phyloP scores from a whole-genome alignment of 257 asterid species.

The Petrea volubilis region DNA sequence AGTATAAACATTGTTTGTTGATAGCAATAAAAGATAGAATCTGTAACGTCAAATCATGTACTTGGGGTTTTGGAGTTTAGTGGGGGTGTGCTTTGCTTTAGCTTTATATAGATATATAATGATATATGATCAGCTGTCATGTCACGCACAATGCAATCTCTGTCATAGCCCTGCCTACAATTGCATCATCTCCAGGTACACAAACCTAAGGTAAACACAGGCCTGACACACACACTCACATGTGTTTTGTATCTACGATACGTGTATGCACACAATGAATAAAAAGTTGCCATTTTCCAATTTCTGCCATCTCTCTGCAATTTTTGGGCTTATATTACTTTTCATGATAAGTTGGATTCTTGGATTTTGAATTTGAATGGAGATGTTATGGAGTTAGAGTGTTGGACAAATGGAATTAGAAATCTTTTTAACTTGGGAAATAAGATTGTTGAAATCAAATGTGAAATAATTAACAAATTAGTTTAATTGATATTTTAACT shows the following conservation, averaged over 20 bases:
- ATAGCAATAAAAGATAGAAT: slow-evolving; percentile 31
- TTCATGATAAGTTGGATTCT: too few species aligned
- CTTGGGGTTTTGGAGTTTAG: slow-evolving; percentile 39
- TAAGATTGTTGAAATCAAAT: too few species aligned
- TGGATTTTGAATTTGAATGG: too few species aligned
- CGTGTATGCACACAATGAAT: background rate
- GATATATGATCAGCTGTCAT: background rate
- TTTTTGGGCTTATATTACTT: background rate
- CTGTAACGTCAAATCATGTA: slow-evolving; percentile 54
- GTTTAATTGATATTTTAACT: too few species aligned
- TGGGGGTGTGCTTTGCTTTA: slow-evolving; percentile 9
- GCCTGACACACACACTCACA: background rate
- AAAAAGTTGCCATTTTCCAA: too few species aligned
- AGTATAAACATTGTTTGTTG: background rate
- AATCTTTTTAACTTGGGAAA: too few species aligned
- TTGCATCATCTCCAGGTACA: slow-evolving; percentile 1
- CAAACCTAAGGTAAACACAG: background rate
- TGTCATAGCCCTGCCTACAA: background rate
- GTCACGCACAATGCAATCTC: background rate
- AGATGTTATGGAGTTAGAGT: too few species aligned
- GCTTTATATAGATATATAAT: background rate
- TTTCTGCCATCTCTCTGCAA: background rate
- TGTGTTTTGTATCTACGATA: background rate
- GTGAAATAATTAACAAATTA: too few species aligned
- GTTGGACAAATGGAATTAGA: too few species aligned